A percentile compares a stretch with the other conserved stretches of the same genome.
Evolutionary conservation across 78 protist genomes (phyloP).

Genomic region (Dictyostelium discoideum): DNA sequence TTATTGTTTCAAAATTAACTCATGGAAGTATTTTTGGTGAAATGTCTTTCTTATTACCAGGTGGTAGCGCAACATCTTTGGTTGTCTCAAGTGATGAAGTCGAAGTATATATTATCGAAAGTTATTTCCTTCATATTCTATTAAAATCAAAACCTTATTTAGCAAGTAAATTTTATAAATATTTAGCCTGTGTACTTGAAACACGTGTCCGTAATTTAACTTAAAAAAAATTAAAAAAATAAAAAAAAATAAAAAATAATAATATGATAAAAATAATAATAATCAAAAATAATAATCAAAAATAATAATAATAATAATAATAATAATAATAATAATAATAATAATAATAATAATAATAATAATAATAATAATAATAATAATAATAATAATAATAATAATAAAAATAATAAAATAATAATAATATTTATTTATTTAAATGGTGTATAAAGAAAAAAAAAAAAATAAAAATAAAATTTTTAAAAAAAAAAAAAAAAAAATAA

Average conservation of each 20-base stretch:
- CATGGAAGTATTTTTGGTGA: slow-evolving; percentile 79
- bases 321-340: too few species aligned
- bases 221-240: too few species aligned
- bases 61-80: slow-evolving; percentile 67
- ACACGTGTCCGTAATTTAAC: slow-evolving; percentile 7
- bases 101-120: slow-evolving; percentile 74
- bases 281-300: not conserved
- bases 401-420: too few species aligned
- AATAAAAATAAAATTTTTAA: too few species aligned
- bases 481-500: too few species aligned
- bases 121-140: slow-evolving; percentile 76
- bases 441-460: too few species aligned
- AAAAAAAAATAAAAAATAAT: too few species aligned
- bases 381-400: too few species aligned
- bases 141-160: slow-evolving; percentile 60
- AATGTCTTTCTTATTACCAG: slow-evolving; percentile 61
- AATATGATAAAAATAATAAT: not conserved
- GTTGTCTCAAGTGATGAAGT: slow-evolving; percentile 73
- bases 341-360: too few species aligned
- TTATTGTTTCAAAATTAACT: slow-evolving; percentile 19
- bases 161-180: slow-evolving; percentile 80
- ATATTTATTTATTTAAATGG: too few species aligned
- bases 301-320: not conserved
- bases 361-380: too few species aligned
- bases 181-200: slow-evolving; percentile 76